These are phyloP conservation scores for Diutina siamensis DNA, from an alignment of 1,139 yeast species.

Conservation along the genomic window DNA sequence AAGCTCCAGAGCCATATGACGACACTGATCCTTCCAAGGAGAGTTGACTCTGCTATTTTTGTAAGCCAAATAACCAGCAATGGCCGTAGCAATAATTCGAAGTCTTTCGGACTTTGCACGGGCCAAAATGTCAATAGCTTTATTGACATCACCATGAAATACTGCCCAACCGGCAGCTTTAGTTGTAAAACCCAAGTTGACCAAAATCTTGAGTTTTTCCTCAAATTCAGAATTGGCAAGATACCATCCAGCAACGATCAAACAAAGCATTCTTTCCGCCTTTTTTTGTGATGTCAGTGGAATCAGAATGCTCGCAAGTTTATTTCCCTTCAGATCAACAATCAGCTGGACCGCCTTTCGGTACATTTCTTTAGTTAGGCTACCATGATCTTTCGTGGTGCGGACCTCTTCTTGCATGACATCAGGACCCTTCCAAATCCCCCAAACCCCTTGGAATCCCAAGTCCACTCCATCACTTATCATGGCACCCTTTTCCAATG, in stretches of 20 bases:
- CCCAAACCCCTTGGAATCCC: conserved; percentile 79
- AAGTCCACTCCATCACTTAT: conserved; percentile 58
- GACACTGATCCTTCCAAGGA: conserved; percentile 90
- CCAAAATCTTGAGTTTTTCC: conserved; percentile 47
- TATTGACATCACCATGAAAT: conserved; percentile 77
- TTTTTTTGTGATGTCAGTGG: conserved; percentile 16
- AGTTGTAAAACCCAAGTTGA: conserved; percentile 52
- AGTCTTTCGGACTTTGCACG: conserved; percentile 51
- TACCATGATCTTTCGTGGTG: conserved; percentile 20
- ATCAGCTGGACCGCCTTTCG: conserved; percentile 31
- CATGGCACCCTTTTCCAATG: conserved; percentile 62
- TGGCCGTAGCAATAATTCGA: conserved; percentile 81
- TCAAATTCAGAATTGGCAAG: conserved; percentile 70
- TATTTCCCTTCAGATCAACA: conserved; percentile 31
- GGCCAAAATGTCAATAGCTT: conserved; percentile 65
- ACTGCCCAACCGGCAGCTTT: conserved; percentile 99
- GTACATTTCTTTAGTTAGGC: conserved; percentile 33
- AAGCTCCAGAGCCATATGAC: conserved; percentile 74
- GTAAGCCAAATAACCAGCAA: conserved; percentile 84
- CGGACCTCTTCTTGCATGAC: conserved; percentile 50
- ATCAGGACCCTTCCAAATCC: conserved; percentile 77
- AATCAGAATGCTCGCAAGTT: conserved; percentile 34
- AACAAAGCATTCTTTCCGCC: conserved; percentile 59
- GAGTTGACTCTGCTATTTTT: conserved; percentile 51
- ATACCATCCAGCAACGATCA: conserved; percentile 89